A percentile compares a stretch with the other conserved stretches of the same genome.
Conservation (phyloP, 805 yeast species). For the Yamadazyma sp. region DNA sequence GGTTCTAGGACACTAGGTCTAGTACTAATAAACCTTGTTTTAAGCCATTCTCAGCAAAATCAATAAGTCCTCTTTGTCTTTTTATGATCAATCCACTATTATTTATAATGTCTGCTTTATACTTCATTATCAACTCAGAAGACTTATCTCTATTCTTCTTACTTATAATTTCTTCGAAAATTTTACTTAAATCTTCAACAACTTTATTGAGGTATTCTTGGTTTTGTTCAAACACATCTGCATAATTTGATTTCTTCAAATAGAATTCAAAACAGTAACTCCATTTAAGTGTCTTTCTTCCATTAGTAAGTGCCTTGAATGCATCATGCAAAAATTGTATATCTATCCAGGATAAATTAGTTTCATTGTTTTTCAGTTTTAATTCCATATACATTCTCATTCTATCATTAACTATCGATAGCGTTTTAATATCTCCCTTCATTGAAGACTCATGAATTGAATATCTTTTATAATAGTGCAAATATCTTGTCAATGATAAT, state of each 20-base stretch:
- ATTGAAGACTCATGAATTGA: conserved; percentile 75
- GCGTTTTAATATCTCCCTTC: conserved; percentile 63
- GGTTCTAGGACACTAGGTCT: background rate
- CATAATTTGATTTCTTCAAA: conserved; percentile 50
- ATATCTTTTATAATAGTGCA: conserved; percentile 73
- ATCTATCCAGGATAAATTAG: conserved; percentile 71
- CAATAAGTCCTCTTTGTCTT: conserved; percentile 40
- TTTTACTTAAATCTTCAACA: conserved; percentile 65
- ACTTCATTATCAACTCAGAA: conserved; percentile 30
- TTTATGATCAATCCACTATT: conserved; percentile 40
- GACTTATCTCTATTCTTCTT: conserved; percentile 23
- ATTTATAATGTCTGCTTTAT: conserved; percentile 39
- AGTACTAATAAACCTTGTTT: conserved; percentile 28
- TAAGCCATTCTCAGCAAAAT: conserved; percentile 43
- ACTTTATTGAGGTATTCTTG: conserved; percentile 62
- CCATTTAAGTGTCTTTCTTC: conserved; percentile 84
- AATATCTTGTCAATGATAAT: conserved; percentile 57
- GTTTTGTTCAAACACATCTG: conserved; percentile 65
- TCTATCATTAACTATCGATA: conserved; percentile 58
- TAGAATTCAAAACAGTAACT: conserved; percentile 80
- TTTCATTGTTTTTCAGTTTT: conserved; percentile 19
- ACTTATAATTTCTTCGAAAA: conserved; percentile 46
- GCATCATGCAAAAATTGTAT: conserved; percentile 80
- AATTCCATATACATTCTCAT: conserved; percentile 63
- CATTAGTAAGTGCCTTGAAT: conserved; percentile 57